Conservation (phyloP, 75 land plant species). For the Cunninghamia lanceolata region DNA sequence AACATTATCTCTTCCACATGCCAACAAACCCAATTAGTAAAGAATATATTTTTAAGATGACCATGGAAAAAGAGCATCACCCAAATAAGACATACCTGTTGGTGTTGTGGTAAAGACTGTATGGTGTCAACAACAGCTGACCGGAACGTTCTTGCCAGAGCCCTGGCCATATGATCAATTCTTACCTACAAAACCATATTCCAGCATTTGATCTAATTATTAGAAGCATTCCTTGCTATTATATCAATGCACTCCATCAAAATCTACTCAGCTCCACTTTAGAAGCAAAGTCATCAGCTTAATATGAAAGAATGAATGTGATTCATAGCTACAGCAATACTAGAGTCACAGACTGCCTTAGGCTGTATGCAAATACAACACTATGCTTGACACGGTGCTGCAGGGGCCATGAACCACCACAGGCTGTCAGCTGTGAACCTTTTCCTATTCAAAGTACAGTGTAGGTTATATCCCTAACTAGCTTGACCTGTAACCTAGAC, state of each 20-base stretch:
- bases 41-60: neutral
- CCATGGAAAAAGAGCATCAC: neutral
- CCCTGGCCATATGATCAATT: conserved; percentile 80
- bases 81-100: conserved; percentile 58
- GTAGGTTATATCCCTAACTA: neutral
- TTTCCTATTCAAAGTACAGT: neutral
- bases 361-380: neutral
- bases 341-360: neutral
- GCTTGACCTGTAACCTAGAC: neutral
- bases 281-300: neutral
- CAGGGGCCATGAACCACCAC: neutral
- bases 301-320: neutral
- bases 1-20: neutral
- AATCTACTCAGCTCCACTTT: neutral
- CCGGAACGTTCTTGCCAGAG: conserved; percentile 74
- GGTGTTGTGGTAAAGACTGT: conserved; percentile 87
- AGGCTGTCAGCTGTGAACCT: neutral
- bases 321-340: neutral
- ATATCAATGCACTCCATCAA: neutral
- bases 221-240: neutral
- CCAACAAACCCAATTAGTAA: neutral
- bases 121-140: conserved; percentile 79
- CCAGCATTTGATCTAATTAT: neutral
- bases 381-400: neutral
- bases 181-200: conserved; percentile 56